Evolutionary conservation across 345 rosid genomes (phyloP).

Genomic region (Eutrema yunnanense): DNA sequence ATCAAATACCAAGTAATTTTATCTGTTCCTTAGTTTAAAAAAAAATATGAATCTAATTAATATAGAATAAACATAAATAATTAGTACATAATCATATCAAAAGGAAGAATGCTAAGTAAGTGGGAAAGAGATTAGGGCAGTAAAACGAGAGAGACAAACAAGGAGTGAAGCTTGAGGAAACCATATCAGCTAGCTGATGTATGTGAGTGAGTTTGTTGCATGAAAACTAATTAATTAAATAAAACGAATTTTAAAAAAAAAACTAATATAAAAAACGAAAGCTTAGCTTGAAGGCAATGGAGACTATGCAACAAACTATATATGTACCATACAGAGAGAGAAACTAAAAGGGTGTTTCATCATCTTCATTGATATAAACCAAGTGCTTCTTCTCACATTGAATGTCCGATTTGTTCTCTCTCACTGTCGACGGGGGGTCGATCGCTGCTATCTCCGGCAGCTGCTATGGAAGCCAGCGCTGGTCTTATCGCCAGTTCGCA

Average conservation of each 20-base stretch:
- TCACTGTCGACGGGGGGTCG: background rate
- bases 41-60: no score
- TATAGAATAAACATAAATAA: no score
- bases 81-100: no score
- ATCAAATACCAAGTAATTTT: no score
- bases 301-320: conserved; percentile 77
- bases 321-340: conserved; percentile 32
- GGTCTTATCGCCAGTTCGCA: conserved; percentile 98
- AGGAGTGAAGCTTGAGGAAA: conserved; percentile 12
- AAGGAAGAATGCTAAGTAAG: no score
- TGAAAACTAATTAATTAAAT: background rate
- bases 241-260: background rate
- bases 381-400: background rate
- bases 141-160: background rate
- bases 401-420: background rate
- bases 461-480: conserved; percentile 87
- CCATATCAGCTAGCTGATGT: conserved; percentile 4
- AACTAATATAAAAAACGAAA: conserved; percentile 21
- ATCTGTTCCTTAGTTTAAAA: no score
- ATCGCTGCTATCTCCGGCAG: background rate
- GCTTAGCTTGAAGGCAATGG: conserved; percentile 97
- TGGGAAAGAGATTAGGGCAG: conserved; percentile 2
- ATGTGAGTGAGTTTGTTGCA: conserved; percentile 24
- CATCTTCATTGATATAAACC: conserved; percentile 31
- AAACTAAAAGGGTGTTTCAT: background rate